A percentile compares a stretch with the other conserved stretches of the same genome.
These are phyloP conservation scores for Acer campestre DNA, from an alignment of 345 rosid genomes.

Conservation along the genomic window DNA sequence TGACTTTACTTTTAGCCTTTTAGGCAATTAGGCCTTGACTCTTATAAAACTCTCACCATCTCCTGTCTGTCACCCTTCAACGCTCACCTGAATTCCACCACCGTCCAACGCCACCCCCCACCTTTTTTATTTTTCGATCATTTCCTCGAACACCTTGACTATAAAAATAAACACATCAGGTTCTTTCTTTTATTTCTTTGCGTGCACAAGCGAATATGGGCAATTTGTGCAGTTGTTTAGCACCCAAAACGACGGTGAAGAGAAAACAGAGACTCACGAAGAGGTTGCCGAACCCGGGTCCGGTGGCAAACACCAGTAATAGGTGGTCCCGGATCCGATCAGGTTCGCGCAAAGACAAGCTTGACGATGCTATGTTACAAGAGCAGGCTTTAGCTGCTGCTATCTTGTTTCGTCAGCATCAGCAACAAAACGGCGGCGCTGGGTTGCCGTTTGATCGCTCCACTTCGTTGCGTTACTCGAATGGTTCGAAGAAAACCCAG, in stretches of 20 bases:
- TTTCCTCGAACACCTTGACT: not conserved
- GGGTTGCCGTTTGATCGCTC: slow-evolving; percentile 79
- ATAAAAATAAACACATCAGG: not conserved
- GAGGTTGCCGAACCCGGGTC: slow-evolving; percentile 36
- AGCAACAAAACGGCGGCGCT: slow-evolving; percentile 47
- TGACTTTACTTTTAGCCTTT: too few species aligned
- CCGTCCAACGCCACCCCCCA: slow-evolving; percentile 9
- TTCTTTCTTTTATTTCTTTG: not conserved
- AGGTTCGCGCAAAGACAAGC: slow-evolving; percentile 55
- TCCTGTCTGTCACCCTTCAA: not conserved
- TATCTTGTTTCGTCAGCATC: slow-evolving; percentile 63
- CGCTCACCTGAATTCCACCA: slow-evolving; percentile 21
- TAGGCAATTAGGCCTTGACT: too few species aligned
- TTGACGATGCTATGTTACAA: slow-evolving; percentile 57
- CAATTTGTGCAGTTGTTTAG: slow-evolving; percentile 64
- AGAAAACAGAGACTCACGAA: slow-evolving; percentile 45
- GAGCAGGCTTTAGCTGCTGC: slow-evolving; percentile 88
- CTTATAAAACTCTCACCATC: not conserved
- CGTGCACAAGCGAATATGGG: slow-evolving; percentile 46
- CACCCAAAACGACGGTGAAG: slow-evolving; percentile 46
- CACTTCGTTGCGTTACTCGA: slow-evolving; percentile 64
- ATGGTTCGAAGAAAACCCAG: slow-evolving; percentile 59
- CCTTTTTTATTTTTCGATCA: slow-evolving; percentile 3
- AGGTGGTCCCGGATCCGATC: slow-evolving; percentile 71
- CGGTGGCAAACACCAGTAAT: slow-evolving; percentile 31